Percentiles rank a stretch among this genome's conserved stretches.
Evolutionary conservation across 208 protist genomes (phyloP).

Genomic region (Porcisia hertigi): DNA sequence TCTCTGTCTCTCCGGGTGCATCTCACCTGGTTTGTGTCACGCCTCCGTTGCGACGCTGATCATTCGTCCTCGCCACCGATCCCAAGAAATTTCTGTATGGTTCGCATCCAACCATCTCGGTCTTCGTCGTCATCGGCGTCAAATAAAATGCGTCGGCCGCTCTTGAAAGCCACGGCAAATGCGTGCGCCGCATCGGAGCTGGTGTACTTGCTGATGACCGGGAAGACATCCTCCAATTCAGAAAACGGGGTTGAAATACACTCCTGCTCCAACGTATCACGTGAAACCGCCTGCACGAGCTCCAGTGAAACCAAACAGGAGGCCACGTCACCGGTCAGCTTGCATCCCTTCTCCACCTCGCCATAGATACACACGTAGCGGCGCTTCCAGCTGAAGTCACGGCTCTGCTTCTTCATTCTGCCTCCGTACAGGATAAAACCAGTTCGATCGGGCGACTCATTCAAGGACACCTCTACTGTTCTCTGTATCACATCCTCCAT

Average conservation of each 20-base stretch:
- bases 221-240: constrained; percentile 76
- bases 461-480: constrained; percentile 43
- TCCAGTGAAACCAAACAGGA: constrained; percentile 57
- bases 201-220: constrained; percentile 75
- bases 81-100: constrained; percentile 75
- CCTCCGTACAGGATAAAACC: constrained; percentile 62
- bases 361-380: constrained; percentile 76
- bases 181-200: constrained; percentile 62
- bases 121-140: constrained; percentile 51
- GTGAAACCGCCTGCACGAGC: constrained; percentile 64
- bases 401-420: constrained; percentile 67
- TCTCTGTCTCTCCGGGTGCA: not conserved
- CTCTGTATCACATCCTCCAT: constrained; percentile 54
- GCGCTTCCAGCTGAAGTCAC: constrained; percentile 67
- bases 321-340: constrained; percentile 35
- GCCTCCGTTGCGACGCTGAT: constrained; percentile 14
- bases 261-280: constrained; percentile 72
- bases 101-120: constrained; percentile 70
- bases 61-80: constrained; percentile 56
- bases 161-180: constrained; percentile 79
- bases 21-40: not conserved
- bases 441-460: constrained; percentile 37
- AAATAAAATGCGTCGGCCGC: constrained; percentile 66
- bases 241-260: constrained; percentile 72
- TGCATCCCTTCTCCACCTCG: constrained; percentile 49